These are phyloP conservation scores for Macadamia integrifolia DNA, from an alignment of 164 flowering plant genomes.

Conservation along the genomic window DNA sequence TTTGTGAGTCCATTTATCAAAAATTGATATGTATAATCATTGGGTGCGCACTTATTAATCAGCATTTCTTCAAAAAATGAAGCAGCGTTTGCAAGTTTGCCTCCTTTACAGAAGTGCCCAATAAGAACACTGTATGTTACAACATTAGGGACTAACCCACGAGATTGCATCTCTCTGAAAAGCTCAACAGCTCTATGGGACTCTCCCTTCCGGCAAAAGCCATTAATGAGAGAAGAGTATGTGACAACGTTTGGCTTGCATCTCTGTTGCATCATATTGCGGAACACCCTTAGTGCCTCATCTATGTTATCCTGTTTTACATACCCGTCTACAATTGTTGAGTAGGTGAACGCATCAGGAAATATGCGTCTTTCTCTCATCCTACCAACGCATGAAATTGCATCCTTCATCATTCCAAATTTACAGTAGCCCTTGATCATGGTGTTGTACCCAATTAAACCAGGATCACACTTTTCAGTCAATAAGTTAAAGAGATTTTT, in stretches of 20 bases:
- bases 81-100: slow-evolving; percentile 52
- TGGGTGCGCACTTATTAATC: slow-evolving; percentile 55
- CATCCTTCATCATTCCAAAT: slow-evolving; percentile 65
- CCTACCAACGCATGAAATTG: slow-evolving; percentile 40
- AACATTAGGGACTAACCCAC: slow-evolving; percentile 62
- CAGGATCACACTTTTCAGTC: slow-evolving; percentile 43
- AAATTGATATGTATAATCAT: slow-evolving; percentile 53
- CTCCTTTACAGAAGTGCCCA: slow-evolving; percentile 52
- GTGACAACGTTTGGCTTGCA: slow-evolving; percentile 70
- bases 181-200: slow-evolving; percentile 38
- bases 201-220: slow-evolving; percentile 57
- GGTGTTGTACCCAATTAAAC: slow-evolving; percentile 57
- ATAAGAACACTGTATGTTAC: slow-evolving; percentile 69
- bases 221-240: slow-evolving; percentile 69
- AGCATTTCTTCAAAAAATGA: slow-evolving; percentile 69
- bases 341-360: slow-evolving; percentile 71
- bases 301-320: slow-evolving; percentile 55
- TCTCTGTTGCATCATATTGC: slow-evolving; percentile 41
- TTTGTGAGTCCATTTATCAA: slow-evolving; percentile 52
- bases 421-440: slow-evolving; percentile 84
- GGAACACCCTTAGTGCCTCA: slow-evolving; percentile 43
- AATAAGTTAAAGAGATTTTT: slow-evolving; percentile 42
- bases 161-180: slow-evolving; percentile 47
- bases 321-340: slow-evolving; percentile 73
- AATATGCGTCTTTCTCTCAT: slow-evolving; percentile 34